Evolutionary conservation across 345 rosid species (phyloP).

Genomic region (Sisymbrium altissimum): DNA sequence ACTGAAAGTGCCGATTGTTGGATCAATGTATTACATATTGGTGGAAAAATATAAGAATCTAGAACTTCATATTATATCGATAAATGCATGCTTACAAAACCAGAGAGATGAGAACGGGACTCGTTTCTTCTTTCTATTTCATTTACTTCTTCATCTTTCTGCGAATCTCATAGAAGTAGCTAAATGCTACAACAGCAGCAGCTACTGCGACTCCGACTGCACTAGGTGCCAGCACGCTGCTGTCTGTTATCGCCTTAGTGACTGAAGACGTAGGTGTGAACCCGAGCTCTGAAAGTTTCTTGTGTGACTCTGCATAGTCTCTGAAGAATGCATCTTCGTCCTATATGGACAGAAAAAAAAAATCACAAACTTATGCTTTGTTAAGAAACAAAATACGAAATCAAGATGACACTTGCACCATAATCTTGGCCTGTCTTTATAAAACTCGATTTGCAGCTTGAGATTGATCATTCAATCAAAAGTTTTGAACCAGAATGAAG

Average conservation of each 20-base stretch:
- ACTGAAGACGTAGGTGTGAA: conserved; percentile 47
- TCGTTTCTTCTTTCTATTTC: not conserved
- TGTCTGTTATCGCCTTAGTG: conserved; percentile 40
- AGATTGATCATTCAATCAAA: not conserved
- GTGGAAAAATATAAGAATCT: not conserved
- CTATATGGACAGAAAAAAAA: conserved; percentile 29
- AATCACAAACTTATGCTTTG: not conserved
- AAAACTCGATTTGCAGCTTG: not conserved
- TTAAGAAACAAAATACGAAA: not conserved
- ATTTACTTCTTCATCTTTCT: conserved; percentile 57
- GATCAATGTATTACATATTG: not conserved
- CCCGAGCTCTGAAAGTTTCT: conserved; percentile 90
- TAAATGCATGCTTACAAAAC: not conserved
- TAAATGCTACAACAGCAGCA: conserved; percentile 66
- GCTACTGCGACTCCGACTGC: conserved; percentile 71
- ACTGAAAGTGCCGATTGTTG: not conserved
- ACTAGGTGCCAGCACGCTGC: conserved; percentile 55
- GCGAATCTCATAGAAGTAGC: conserved; percentile 69
- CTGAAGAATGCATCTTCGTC: conserved; percentile 77
- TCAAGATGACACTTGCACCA: not conserved
- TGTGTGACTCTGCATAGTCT: conserved; percentile 72
- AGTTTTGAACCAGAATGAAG: not conserved
- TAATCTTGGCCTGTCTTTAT: not conserved
- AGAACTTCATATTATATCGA: not conserved
- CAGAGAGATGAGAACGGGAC: not conserved